Percentiles rank a stretch among this genome's conserved stretches.
Evolutionary conservation across 2,329 filamentous ascomycete genomes (phyloP).

Genomic region (Aspergillus cejpii): DNA sequence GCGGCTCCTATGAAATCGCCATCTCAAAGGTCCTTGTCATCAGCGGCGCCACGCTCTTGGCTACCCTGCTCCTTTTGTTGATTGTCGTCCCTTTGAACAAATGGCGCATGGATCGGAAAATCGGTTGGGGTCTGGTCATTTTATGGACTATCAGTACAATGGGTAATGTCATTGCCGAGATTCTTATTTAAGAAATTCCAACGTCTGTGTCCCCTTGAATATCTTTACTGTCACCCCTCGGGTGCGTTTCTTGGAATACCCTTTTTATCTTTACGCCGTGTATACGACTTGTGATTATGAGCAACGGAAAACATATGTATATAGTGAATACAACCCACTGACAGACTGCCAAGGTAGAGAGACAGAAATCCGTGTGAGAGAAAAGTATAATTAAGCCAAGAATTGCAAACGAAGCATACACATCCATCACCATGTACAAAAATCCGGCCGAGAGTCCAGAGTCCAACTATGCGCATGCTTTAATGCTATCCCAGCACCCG

Average conservation of each 20-base stretch:
- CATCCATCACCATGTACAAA: no score
- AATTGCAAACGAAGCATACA: no score
- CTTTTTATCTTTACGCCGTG: background rate
- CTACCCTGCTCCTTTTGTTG: slow-evolving; percentile 71
- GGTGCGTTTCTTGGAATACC: background rate
- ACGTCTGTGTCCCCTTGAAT: background rate
- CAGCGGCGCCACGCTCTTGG: slow-evolving; percentile 71
- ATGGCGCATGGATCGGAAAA: slow-evolving; percentile 75
- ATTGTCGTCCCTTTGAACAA: slow-evolving; percentile 75
- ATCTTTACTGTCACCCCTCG: background rate
- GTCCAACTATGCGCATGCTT: no score
- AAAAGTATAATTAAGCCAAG: no score
- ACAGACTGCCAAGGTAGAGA: background rate
- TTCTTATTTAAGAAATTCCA: slow-evolving; percentile 33
- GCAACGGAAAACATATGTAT: background rate
- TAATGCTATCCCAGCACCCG: slow-evolving; percentile 51
- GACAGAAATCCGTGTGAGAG: no score
- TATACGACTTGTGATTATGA: background rate
- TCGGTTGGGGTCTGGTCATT: slow-evolving; percentile 72
- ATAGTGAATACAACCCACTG: background rate
- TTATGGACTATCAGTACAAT: slow-evolving; percentile 77
- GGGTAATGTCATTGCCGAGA: slow-evolving; percentile 73
- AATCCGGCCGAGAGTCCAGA: no score
- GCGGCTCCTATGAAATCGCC: slow-evolving; percentile 67
- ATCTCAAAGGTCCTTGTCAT: slow-evolving; percentile 81